Evolutionary conservation across 768 basidiomycete genomes (phyloP), one percentile per base, ranked within the genome.

Genomic region (Hirschioporus abietinus): DNA sequence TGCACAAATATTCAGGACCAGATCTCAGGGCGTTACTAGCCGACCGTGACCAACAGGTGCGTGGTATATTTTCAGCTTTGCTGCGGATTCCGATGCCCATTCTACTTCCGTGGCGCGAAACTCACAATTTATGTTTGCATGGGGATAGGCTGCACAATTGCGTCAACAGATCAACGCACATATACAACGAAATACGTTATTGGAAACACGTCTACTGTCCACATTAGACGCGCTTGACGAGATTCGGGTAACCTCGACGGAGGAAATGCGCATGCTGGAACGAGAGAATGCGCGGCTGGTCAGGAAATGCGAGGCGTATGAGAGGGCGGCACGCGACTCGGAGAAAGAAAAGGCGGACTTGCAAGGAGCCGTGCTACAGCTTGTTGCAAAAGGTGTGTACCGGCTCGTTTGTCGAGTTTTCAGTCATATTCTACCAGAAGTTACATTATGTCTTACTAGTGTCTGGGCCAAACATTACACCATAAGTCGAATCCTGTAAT

Each of bases 311-410:
- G 25, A 34, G 3, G 60, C 23, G 17, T 25, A 25, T 25, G 30
- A 12, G 23, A 34, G 30, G 9, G 12, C 30, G 24, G 60, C 60
- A 12, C 60, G 60, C 15, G 60, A 25, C 3, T 25, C 60, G 15
- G 60, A 61, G 60, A 34, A 24, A 23, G 60, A 61, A 18, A 61
- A 34, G 60, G 60, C 24, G 15, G 23, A 61, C 20, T 15, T 25
- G 4, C 24, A 61, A 23, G 60, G 23, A 25, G 60, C 60, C 3
- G 60, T 61, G 23, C 23, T 61, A 23, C 60, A 34, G 17, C 60
- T 61, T 34, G 60, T 61, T 18, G 60, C 24, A 7, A 61, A 61
- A 61, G 60, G 60, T 61, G 30, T 2, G 60, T 61, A 61, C 25
- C 25, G 24, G 23, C 25, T 52, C 42, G 42, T 12, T 52, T 24